Base-by-base conservation (phyloP, 441 rosid genomes). In the Adansonia madagascariensis region DNA sequence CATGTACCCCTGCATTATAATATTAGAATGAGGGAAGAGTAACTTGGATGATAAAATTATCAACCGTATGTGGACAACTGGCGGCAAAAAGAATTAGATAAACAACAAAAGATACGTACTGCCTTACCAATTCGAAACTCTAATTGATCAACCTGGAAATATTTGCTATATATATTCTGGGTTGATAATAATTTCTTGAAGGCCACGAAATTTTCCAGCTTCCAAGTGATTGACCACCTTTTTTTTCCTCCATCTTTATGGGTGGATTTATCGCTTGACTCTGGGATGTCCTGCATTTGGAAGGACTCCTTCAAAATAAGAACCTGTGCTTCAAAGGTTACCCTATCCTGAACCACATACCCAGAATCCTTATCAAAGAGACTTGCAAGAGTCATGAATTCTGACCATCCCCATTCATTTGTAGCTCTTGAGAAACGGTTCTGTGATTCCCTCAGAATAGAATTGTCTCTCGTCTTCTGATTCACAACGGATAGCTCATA, bases 321-420 rank as follows among this genome's bases (percentile, higher is more conserved):
- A 90, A 96, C 98, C 89, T 94, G 97, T 1, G 99, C 98, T 17
- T 91, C 90, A 84, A 96, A 94, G 70, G 89, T 80, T 77, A 94
- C 96, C 35, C 96, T 85, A 80, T 96, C 99, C 83, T 94, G 97
- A 77, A 91, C 91, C 73, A 96, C 97, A 89, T 91, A 96, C 53
- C 99, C 98, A 65, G 94, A 92, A 88, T 94, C 98, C 86, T 96
- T 98, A 79, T 92, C 98, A 86, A 96, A 96, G 79, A 96, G 87
- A 80, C 95, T 93, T 12, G 99, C 91, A 75, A 96, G 98, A 3
- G 99, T 96, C 81, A 96, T 94, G 83, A 94, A 93, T 81, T 96
- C 97, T 79, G 96, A 94, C 97, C 98, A 96, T 67, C 98, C 98
- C 97, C 94, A 94, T 81, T 94, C 97, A 85, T 96, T 94, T 79